Evolutionary conservation across 2,329 filamentous ascomycete species (phyloP).

Genomic region (Rosellinia necatrix): DNA sequence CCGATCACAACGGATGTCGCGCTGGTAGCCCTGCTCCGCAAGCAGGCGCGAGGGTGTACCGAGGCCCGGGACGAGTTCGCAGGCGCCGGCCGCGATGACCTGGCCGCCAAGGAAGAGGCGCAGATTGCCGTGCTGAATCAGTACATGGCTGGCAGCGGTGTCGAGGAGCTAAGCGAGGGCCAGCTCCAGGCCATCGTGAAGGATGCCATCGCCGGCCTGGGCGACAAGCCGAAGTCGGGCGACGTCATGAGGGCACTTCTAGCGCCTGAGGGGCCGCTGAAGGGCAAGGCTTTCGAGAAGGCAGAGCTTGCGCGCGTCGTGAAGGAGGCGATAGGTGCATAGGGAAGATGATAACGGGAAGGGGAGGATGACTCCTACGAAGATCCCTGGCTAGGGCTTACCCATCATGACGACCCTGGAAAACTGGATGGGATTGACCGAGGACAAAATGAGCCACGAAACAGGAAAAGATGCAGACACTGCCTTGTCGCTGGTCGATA

Average conservation of each 20-base stretch:
- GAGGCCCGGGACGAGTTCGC: slow-evolving; percentile 68
- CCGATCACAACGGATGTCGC: slow-evolving; percentile 74
- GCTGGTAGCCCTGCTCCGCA: slow-evolving; percentile 69
- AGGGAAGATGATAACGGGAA: background rate
- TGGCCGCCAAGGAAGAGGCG: slow-evolving; percentile 70
- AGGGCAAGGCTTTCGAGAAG: slow-evolving; percentile 68
- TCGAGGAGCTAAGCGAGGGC: slow-evolving; percentile 61
- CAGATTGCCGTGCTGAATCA: slow-evolving; percentile 69
- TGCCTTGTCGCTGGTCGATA: background rate
- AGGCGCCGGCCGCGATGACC: slow-evolving; percentile 66
- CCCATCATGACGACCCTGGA: no score
- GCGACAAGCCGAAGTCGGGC: slow-evolving; percentile 56
- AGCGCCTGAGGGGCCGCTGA: slow-evolving; percentile 55
- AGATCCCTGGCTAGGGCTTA: no score
- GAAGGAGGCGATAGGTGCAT: slow-evolving; percentile 50
- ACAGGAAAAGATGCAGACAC: background rate
- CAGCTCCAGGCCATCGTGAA: slow-evolving; percentile 61
- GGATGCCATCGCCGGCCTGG: slow-evolving; percentile 56
- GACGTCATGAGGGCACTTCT: slow-evolving; percentile 67
- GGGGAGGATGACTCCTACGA: background rate
- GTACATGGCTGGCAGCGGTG: slow-evolving; percentile 63
- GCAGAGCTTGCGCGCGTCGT: slow-evolving; percentile 64
- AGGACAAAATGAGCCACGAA: no score
- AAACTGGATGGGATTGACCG: no score
- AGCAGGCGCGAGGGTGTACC: slow-evolving; percentile 60